These are phyloP conservation scores for Aspergillus ruber DNA, from an alignment of 2,329 filamentous ascomycete species.

Conservation along the genomic window DNA sequence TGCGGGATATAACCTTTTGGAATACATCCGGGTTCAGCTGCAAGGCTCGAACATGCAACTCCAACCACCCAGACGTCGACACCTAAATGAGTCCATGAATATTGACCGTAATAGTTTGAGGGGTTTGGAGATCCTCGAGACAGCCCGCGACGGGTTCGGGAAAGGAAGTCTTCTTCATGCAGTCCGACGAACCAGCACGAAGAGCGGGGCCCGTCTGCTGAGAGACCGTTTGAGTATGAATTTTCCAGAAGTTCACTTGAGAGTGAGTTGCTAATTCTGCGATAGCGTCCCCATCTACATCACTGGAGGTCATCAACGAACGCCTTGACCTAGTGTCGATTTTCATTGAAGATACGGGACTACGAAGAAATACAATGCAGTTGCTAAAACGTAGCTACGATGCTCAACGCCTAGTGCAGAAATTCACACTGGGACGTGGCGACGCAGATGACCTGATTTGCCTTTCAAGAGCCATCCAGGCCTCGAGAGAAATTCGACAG, in stretches of 20 bases:
- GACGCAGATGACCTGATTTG: constrained; percentile 84
- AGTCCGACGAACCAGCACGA: constrained; percentile 83
- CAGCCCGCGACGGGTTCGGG: constrained; percentile 69
- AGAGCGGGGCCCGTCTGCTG: constrained; percentile 78
- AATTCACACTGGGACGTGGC: constrained; percentile 87
- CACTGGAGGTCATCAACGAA: constrained; percentile 66
- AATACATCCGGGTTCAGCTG: constrained; percentile 74
- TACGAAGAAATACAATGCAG: constrained; percentile 63
- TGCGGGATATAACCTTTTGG: constrained; percentile 73
- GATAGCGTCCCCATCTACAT: constrained; percentile 85
- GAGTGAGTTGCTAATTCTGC: not conserved
- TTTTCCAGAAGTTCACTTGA: not conserved
- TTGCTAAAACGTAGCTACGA: constrained; percentile 73
- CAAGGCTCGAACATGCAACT: constrained; percentile 73
- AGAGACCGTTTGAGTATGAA: constrained; percentile 69
- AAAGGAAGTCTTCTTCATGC: constrained; percentile 84
- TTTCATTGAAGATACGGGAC: constrained; percentile 59
- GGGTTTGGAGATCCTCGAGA: constrained; percentile 81
- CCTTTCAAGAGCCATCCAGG: constrained; percentile 71
- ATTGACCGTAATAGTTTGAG: constrained; percentile 90
- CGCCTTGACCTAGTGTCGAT: constrained; percentile 75
- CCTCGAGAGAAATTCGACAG: constrained; percentile 58
- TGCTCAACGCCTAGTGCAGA: constrained; percentile 83
- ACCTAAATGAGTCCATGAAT: constrained; percentile 70
- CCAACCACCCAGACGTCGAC: constrained; percentile 71